Evolutionary conservation across 495 filamentous ascomycete species (phyloP).

Genomic region (Hypomontagnella submonticulosa): DNA sequence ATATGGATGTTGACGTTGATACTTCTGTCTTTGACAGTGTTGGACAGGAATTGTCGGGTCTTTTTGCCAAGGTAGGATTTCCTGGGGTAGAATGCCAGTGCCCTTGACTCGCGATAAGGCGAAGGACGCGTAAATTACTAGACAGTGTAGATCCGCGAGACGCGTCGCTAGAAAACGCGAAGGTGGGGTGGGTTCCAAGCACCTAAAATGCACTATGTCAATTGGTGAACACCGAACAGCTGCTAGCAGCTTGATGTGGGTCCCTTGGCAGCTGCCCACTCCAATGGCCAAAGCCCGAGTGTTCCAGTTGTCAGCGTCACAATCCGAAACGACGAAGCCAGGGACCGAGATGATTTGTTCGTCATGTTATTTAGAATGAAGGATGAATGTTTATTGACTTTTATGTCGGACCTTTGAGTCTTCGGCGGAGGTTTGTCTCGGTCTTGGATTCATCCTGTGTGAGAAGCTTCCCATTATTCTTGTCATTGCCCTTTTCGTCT

Average conservation of each 20-base stretch:
- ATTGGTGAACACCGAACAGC: background rate
- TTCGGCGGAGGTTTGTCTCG: conserved; percentile 48
- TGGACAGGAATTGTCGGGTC: background rate
- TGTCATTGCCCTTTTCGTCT: conserved; percentile 46
- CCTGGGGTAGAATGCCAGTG: too few species aligned
- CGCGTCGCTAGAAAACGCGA: conserved; percentile 42
- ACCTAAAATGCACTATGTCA: background rate
- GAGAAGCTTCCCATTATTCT: conserved; percentile 54
- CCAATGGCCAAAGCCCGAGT: background rate
- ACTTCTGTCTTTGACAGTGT: background rate
- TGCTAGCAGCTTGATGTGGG: conserved; percentile 11
- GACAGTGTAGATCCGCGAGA: conserved; percentile 14
- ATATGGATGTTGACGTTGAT: background rate
- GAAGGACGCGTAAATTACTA: conserved; percentile 46
- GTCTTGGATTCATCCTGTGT: conserved; percentile 20
- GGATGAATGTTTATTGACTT: conserved; percentile 1
- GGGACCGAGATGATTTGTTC: background rate
- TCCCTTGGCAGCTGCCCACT: conserved; percentile 13
- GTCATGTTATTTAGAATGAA: conserved; percentile 1
- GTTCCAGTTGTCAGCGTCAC: background rate
- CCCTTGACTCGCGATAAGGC: too few species aligned
- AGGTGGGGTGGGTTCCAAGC: conserved; percentile 34
- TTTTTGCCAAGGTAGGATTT: background rate
- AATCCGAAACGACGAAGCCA: background rate
- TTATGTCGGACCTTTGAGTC: conserved; percentile 41